Evolutionary conservation across 768 basidiomycete genomes (phyloP), one percentile per base, ranked within the genome.

Genomic region (Auriscalpium vulgare): DNA sequence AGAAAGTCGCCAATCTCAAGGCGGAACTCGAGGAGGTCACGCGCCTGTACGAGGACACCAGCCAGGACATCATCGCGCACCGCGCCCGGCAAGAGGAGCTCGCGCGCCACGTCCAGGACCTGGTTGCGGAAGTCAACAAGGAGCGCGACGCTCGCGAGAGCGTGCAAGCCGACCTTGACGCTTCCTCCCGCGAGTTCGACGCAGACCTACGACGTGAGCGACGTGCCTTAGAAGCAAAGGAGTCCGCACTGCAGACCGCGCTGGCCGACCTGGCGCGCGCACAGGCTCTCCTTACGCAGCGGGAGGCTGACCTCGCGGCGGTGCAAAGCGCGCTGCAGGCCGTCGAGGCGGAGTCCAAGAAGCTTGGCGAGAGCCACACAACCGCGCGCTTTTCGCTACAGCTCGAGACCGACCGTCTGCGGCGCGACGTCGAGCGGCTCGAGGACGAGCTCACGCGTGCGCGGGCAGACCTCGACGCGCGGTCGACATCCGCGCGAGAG

Each of bases 331-430:
- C 85, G 0, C 72, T 97, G n/a, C 79, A 82, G 59, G 69, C 75
- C 1, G 69, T 89, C 48, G 92, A 97, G 65, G 74, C 77, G 34
- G 91, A 94, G 68, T 83, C 84, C 21, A 85, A 86, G 71, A 78
- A 83, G 56, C 78, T 86, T 0, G 95, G 95, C 19, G 91, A 95
- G 71, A 83, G 85, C 11, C 88, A 88, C 64, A 87, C 87, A 0
- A 86, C 84, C 3, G 87, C 92, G 21, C 78, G 84, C 46, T 91
- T 92, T 73, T 89, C 89, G 0, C 72, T 97, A 36, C 91, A 97
- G 67, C 79, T 97, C 17, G 95, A 99, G 69, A 76, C 89, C 1
- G 95, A 97, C 59, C 74, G 92, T 2, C 72, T 94, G 50, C 86
- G 86, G 68, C 79, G 94, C 34, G 95, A 99, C 65, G 64, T 97